A percentile compares a stretch with the other conserved stretches of the same genome.
Evolutionary conservation across 164 flowering plant species (phyloP).

Genomic region (Nymphaea thermarum): DNA sequence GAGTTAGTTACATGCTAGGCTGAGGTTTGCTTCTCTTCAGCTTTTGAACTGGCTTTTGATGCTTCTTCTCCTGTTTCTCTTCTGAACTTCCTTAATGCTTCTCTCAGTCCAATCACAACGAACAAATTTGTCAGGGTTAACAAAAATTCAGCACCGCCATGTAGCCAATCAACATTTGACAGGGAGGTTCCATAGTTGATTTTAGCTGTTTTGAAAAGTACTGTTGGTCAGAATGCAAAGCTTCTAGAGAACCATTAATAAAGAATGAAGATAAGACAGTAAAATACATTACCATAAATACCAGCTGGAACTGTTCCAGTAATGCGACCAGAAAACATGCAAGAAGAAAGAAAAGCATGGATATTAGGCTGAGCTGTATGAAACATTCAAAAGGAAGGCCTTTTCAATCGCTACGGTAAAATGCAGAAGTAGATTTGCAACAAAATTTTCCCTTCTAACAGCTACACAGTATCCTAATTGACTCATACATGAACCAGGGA

Average conservation of each 20-base stretch:
- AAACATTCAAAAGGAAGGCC: no score
- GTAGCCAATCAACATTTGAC: slow-evolving; percentile 95
- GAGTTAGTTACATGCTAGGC: not conserved
- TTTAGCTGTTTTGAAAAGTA: slow-evolving; percentile 46
- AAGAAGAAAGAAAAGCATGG: not conserved
- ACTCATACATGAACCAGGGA: no score
- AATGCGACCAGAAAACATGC: not conserved
- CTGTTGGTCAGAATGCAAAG: not conserved
- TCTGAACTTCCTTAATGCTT: slow-evolving; percentile 41
- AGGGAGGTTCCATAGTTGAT: slow-evolving; percentile 88
- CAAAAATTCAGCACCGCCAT: slow-evolving; percentile 88
- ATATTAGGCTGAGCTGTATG: not conserved
- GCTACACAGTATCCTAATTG: no score
- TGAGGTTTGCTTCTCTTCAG: slow-evolving; percentile 25
- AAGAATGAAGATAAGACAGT: not conserved
- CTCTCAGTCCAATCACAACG: slow-evolving; percentile 73
- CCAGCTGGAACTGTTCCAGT: slow-evolving; percentile 78
- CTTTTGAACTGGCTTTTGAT: slow-evolving; percentile 13
- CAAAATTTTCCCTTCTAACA: no score
- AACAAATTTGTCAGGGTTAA: slow-evolving; percentile 85
- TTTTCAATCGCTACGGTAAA: no score
- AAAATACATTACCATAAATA: slow-evolving; percentile 64
- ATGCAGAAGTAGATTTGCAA: no score
- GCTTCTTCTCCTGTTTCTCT: slow-evolving; percentile 12
- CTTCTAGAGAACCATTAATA: not conserved